phyloP scores from a whole-genome alignment of 495 filamentous ascomycete genomes.

The Xylaria longipes region DNA sequence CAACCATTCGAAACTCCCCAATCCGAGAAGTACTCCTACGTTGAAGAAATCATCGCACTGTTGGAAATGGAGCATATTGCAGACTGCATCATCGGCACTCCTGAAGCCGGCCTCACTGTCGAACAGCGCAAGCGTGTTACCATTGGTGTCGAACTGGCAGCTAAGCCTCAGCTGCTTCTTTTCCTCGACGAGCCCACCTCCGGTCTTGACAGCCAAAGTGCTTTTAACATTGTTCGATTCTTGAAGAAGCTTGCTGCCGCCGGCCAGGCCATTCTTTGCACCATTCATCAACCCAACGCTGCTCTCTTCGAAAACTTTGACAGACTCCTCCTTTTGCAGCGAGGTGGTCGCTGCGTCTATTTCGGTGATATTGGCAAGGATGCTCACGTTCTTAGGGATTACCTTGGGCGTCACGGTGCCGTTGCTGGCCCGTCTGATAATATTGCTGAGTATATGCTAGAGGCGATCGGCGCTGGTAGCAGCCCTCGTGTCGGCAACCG shows the following conservation, averaged over 20 bases:
- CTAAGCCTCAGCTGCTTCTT: constrained; percentile 82
- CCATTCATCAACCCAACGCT: constrained; percentile 90
- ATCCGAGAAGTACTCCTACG: constrained; percentile 80
- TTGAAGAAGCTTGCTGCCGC: constrained; percentile 80
- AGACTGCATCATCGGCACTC: constrained; percentile 82
- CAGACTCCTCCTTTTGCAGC: constrained; percentile 69
- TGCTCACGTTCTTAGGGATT: constrained; percentile 53
- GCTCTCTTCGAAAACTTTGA: constrained; percentile 85
- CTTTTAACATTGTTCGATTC: constrained; percentile 91
- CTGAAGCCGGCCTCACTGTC: constrained; percentile 81
- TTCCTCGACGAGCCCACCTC: constrained; percentile 93
- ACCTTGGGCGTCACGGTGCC: constrained; percentile 62
- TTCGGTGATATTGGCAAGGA: constrained; percentile 66
- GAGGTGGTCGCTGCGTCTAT: constrained; percentile 76
- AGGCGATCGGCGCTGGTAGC: constrained; percentile 81
- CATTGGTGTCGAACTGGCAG: constrained; percentile 87
- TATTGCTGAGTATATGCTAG: constrained; percentile 87
- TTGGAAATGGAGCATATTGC: constrained; percentile 85
- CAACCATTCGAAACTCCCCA: constrained; percentile 73
- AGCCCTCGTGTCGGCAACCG: constrained; percentile 72
- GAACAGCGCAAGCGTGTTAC: constrained; percentile 91
- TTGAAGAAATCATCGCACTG: constrained; percentile 80
- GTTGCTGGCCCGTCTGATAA: constrained; percentile 64
- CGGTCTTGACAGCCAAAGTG: constrained; percentile 82
- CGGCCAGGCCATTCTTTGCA: constrained; percentile 89